phyloP scores from a whole-genome alignment of 2,329 filamentous ascomycete species.

The Colletotrichum abscissum region DNA sequence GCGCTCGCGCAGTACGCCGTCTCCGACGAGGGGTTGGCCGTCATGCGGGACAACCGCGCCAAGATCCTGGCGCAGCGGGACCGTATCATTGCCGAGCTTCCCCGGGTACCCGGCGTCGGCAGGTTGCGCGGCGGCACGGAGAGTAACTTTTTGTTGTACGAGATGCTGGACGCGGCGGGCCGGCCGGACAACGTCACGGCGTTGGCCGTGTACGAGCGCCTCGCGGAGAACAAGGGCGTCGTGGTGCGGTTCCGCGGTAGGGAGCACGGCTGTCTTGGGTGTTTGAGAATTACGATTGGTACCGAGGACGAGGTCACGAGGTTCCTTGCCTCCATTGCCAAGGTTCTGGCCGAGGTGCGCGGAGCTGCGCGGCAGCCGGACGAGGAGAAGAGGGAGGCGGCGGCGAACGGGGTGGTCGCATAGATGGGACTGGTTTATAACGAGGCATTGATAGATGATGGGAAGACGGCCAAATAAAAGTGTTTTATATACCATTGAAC shows the following conservation, averaged over 20 bases:
- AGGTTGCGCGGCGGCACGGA: slow-evolving; percentile 81
- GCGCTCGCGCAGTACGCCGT: slow-evolving; percentile 82
- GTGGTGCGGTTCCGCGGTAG: slow-evolving; percentile 95
- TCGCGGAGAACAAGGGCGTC: slow-evolving; percentile 89
- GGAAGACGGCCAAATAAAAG: background rate
- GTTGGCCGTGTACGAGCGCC: slow-evolving; percentile 81
- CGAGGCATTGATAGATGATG: slow-evolving; percentile 21
- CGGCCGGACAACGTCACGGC: slow-evolving; percentile 84
- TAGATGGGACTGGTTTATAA: slow-evolving; percentile 39
- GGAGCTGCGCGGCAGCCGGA: slow-evolving; percentile 41
- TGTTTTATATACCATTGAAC: background rate
- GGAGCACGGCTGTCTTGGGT: slow-evolving; percentile 89
- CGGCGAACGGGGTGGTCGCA: slow-evolving; percentile 49
- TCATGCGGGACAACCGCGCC: slow-evolving; percentile 79
- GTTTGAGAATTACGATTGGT: slow-evolving; percentile 90
- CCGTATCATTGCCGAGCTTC: slow-evolving; percentile 79
- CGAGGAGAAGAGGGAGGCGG: slow-evolving; percentile 49
- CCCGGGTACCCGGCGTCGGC: slow-evolving; percentile 81
- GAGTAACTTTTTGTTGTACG: slow-evolving; percentile 91
- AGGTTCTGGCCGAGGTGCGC: slow-evolving; percentile 58
- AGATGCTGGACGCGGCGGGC: slow-evolving; percentile 81
- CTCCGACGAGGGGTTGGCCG: slow-evolving; percentile 71
- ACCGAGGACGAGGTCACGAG: slow-evolving; percentile 87
- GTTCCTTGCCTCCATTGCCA: slow-evolving; percentile 77
- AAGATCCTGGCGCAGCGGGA: slow-evolving; percentile 81